Base-by-base conservation (phyloP, 2,329 filamentous ascomycete genomes). In the Parafenestella ontariensis region DNA sequence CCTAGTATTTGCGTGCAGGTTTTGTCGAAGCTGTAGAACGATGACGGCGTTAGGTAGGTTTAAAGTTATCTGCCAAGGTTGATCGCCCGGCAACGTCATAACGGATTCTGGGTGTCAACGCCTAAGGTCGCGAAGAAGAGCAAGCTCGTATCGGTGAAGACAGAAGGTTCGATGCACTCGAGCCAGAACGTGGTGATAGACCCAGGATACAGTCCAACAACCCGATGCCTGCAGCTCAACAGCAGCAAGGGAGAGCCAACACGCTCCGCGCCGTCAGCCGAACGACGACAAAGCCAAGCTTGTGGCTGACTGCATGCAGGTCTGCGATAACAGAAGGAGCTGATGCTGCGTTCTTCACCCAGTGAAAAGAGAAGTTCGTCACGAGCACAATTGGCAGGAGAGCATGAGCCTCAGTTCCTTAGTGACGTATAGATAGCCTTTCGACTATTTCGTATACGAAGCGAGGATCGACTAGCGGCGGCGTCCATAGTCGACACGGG, bases 71-170 rank as follows among this genome's bases (percentile, higher is more conserved):
- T 4, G 31, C 44, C 18, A 37, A 26, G 29, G 44, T 1, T 15
- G 44, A 46, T 36, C 44, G 15, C 44, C 39, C 20, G 31, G 44
- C 44, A 36, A 40, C 21, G 21, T 40, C 20, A 40, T n/a, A 24
- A 40, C 13, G 8, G 41, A 5, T 17, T n/a, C 17, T 17, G 26
- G n/a, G 5, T 31, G 20, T 29, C 21, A 20, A 31, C 40, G 41
- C 41, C 41, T 17, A 31, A 33, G 11, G 11, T 45, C 18, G 41
- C n/a, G 8, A n/a, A 31, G 11, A 28, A 5, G 41, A 40, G 37
- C 36, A 29, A n/a, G 10, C 13, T 28, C 41, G 8, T 26, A 13
- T 43, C 18, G 11, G 21, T 11, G 10, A 40, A 10, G 15, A 21
- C 3, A 34, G 13, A n/a, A 10, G 15, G 29, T 5, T 31, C 29